Base-by-base conservation (phyloP, 805 yeast species). In the Isabelozyma rhagii region DNA sequence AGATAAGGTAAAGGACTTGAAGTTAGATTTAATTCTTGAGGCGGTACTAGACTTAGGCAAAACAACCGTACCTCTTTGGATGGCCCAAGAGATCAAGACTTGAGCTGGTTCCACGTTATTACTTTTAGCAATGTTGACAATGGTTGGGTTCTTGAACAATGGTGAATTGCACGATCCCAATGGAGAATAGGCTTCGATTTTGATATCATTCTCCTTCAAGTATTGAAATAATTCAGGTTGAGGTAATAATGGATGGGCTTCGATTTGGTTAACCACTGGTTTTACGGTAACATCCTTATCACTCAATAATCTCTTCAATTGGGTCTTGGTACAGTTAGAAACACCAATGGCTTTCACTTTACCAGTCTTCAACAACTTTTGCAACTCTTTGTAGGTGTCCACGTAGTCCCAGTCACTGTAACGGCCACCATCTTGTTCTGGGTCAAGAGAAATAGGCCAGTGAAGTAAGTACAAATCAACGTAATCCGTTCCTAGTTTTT, bases 381-480 rank as follows among this genome's bases (percentile, higher is more conserved):
- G 74, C 44, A 72, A 59, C 36, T 67, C 69, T 57, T 78, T 81
- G 83, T 69, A 72, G 29, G 74, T 68, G 49, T 67, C 67, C 25
- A 71, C 62, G 48, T 53, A 69, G 52, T 57, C 58, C 67, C 71
- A 56, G 11, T 61, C 67, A 5, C 51, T 41, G 45, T 55, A 60
- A 21, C 10, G 41, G 6, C 29, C 18, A 9, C 53, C 55, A 3
- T 50, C 50, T 28, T 57, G 54, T 18, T 44, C 50, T 7, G 55
- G 52, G 38, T 53, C 43, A 2, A 40, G 27, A 13, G 53, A 46
- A 10, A 39, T 36, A 8, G 96, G 96, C 93, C 93, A 89, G 68
- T 89, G 96, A 64, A 87, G 77, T 60, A 88, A 74, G 62, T 82
- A 82, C 51, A 88, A 69, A 62, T 88, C 96, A 45, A 88, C 83